These are phyloP conservation scores for Neopestalotiopsis rosae DNA, from an alignment of 2,329 filamentous ascomycete species.

Conservation along the genomic window DNA sequence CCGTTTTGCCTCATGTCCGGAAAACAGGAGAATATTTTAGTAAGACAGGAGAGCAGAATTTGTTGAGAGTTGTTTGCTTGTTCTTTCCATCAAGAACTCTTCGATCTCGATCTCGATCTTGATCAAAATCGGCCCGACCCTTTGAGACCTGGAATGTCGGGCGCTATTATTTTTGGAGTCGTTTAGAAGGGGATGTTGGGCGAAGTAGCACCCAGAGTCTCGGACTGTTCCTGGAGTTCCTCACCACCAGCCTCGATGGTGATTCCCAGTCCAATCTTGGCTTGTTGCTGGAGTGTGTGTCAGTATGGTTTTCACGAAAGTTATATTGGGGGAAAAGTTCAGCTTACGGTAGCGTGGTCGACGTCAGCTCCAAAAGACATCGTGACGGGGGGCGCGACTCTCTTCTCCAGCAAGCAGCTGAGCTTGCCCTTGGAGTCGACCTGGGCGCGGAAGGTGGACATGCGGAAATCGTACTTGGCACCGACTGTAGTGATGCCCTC, in stretches of 20 bases:
- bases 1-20: conserved; percentile 1
- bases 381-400: conserved; percentile 88
- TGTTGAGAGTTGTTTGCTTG: not conserved
- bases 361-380: conserved; percentile 97
- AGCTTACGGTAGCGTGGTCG: conserved; percentile 89
- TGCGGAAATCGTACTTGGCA: conserved; percentile 97
- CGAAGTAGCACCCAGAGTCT: conserved; percentile 59
- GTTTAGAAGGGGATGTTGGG: conserved; percentile 71
- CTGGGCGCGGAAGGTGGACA: conserved; percentile 94
- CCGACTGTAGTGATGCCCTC: conserved; percentile 92
- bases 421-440: conserved; percentile 95
- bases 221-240: conserved; percentile 86
- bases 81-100: not conserved
- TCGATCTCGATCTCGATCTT: not conserved
- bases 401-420: conserved; percentile 92
- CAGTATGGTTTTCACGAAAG: not conserved
- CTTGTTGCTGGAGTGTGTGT: conserved; percentile 72
- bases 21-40: conserved; percentile 9
- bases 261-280: conserved; percentile 93
- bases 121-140: not conserved
- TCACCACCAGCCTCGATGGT: conserved; percentile 87
- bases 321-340: not conserved
- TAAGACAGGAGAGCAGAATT: conserved; percentile 19
- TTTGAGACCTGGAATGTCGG: not conserved
- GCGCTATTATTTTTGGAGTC: not conserved